Base-by-base conservation (phyloP, 495 filamentous ascomycete species). In the Podospora fimiseda region DNA sequence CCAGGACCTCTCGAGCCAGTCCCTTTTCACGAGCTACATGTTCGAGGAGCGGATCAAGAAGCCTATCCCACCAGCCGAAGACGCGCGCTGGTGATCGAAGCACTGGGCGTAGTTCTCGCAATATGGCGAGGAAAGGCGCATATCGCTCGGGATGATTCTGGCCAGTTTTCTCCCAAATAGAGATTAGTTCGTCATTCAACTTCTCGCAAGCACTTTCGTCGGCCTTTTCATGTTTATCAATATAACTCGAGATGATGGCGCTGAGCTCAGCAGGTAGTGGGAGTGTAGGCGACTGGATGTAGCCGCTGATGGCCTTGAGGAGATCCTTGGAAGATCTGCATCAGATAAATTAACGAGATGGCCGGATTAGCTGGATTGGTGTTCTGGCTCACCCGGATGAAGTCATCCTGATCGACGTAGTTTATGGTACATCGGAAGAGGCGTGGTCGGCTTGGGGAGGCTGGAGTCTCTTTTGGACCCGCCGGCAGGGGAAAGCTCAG, bases 41-140 rank as follows among this genome's bases (percentile, higher is more conserved):
- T 48, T 79, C 75, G 43, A 89, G 63, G 1, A 80, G 76, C 2
- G 81, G 81, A 46, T 74, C 70, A 21, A 86, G 68, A 36, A 86
- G 70, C 59, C 76, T 72, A 11, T 82, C 77, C 79, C 84, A 86
- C 86, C 86, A 89, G 59, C 82, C 74, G 43, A 79, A 59, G 30
- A 82, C 61, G 50, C 75, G 73, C 15, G 67, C 73, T 2, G 79
- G 71, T 2, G 78, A 74, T 20, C 66, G 69, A 30, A 89, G 72
- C 3, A 73, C 73, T 3, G 83, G 85, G 18, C 77, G 77, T 18
- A 89, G 70, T 33, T 72, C 70, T 14, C 76, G 72, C 27, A 89
- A 71, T 27, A 82, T 71, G 33, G 73, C 70, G 38, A 89, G 68
- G 64, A 89, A 90, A 9, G 76, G 61, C 2, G 78, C 80, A 60